Evolutionary conservation across 805 yeast genomes (phyloP), one percentile per base, ranked within the genome.

Genomic region (Yarrowia keelungensis): DNA sequence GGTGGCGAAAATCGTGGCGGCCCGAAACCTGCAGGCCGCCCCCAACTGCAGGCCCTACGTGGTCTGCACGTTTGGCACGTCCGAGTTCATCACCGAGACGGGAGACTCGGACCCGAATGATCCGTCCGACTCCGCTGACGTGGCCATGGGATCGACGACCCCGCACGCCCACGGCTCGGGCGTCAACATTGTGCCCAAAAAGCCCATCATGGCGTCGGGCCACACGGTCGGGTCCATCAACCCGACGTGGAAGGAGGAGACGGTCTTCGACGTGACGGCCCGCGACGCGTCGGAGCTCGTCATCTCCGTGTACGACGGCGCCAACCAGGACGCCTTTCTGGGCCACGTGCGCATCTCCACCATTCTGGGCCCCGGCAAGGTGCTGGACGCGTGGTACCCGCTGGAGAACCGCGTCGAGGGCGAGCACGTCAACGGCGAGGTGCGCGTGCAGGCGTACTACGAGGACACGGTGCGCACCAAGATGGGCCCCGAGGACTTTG

Each of bases 191-290:
- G 45, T 39, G 59, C 59, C 59, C 47, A 62, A 62, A 5, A 62
- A 62, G 16, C 67, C 67, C 38, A 47, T 62, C 32, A 47, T 39
- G 67, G 56, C 50, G 26, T 42, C 62, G 14, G 65, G 65, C 14
- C 69, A 66, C 50, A 32, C 68, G 32, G 67, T 41, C 15, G 72
- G 71, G 38, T 69, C 77, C 15, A 71, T 87, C 15, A 89, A 89
- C 76, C 97, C 97, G 15, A 81, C 85, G 41, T 94, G 98, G 97
- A 90, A 91, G 75, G 97, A 93, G 78, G 92, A 92, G 76, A 94
- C 98, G 14, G 86, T 87, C 12, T 94, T 95, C 76, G 99, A 94
- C 77, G 97, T 95, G 54, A 86, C 92, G 49, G 69, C 74, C 51
- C 96, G 94, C 16, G 87, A 89, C 50, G 87, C 84, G 73, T 88